A percentile compares a stretch with the other conserved stretches of the same genome.
Conservation (phyloP, 2,329 filamentous ascomycete genomes). For the Dothiorella sarmentorum region DNA sequence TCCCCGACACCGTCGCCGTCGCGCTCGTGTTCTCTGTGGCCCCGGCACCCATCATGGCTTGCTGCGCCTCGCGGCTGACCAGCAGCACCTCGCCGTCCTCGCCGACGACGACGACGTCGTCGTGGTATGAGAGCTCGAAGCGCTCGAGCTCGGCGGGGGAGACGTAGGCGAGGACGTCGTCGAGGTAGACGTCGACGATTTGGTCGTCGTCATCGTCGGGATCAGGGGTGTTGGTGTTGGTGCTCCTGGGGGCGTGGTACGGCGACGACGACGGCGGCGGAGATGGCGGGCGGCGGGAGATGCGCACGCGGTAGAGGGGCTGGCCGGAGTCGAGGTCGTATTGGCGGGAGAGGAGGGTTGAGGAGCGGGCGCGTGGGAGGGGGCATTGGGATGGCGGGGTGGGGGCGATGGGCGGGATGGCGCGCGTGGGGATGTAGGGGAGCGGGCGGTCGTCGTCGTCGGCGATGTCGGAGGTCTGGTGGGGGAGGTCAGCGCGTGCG, state of each 20-base stretch:
- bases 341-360: background rate
- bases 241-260: background rate
- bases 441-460: background rate
- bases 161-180: constrained; percentile 1
- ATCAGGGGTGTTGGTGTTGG: too few species aligned
- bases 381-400: background rate
- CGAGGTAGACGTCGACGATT: background rate
- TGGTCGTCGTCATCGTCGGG: background rate
- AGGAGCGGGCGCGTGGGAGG: background rate
- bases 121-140: background rate
- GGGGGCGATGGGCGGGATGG: background rate
- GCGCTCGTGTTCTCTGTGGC: too few species aligned
- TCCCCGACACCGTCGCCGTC: background rate
- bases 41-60: background rate
- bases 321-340: background rate
- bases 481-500: background rate
- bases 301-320: constrained; percentile 4
- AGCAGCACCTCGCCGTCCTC: background rate
- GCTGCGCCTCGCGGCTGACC: background rate
- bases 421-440: background rate
- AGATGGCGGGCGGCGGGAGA: background rate
- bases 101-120: background rate
- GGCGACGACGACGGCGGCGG: background rate
- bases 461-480: too few species aligned
- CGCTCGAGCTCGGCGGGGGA: constrained; percentile 11